Evolutionary conservation across 768 basidiomycete species (phyloP).

Genomic region (Lanmaoa rubissima): DNA sequence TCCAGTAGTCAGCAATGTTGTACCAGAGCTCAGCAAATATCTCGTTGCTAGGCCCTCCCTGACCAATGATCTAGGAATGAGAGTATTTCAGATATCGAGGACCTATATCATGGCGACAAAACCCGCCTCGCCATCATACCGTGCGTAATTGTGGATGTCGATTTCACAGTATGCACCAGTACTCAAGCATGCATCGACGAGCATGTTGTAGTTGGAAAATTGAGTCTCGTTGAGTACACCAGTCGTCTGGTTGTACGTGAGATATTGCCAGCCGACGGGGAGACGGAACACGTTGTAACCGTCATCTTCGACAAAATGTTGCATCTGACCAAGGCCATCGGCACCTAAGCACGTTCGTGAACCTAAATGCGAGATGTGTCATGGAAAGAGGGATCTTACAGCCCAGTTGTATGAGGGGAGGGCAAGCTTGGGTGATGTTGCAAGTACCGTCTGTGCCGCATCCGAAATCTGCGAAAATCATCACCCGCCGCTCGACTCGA

Average conservation of each 20-base stretch:
- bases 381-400: constrained; percentile 27
- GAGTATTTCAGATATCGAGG: background rate
- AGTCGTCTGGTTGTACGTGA: constrained; percentile 38
- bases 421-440: constrained; percentile 37
- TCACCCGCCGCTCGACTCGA: background rate
- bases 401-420: constrained; percentile 45
- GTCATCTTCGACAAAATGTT: constrained; percentile 55
- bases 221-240: constrained; percentile 43
- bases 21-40: constrained; percentile 55
- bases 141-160: constrained; percentile 61
- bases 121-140: constrained; percentile 47
- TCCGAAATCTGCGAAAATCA: constrained; percentile 40
- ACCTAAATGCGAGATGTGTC: background rate
- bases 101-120: background rate
- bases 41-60: constrained; percentile 57
- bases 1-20: constrained; percentile 50
- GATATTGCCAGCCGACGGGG: constrained; percentile 60
- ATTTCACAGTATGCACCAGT: constrained; percentile 54
- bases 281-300: constrained; percentile 58
- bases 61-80: constrained; percentile 50
- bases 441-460: constrained; percentile 46
- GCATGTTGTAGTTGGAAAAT: constrained; percentile 53
- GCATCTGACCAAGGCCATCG: constrained; percentile 49
- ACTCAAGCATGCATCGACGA: constrained; percentile 35
- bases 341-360: constrained; percentile 4